A percentile compares a stretch with the other conserved stretches of the same genome.
Conservation (phyloP, 495 filamentous ascomycete species). For the Neurospora cerealis region DNA sequence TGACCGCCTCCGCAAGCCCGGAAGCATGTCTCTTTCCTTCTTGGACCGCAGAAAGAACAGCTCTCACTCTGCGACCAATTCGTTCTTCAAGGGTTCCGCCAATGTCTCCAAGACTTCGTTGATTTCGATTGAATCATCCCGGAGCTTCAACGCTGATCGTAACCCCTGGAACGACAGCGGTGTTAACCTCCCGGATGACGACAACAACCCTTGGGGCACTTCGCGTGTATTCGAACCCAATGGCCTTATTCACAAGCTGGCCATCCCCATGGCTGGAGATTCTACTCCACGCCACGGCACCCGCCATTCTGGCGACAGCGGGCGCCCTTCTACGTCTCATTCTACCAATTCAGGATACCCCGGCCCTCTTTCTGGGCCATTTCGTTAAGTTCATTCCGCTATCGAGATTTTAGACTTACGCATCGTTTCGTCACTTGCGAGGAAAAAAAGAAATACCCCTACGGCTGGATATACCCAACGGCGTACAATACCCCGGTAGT, state of each 20-base stretch:
- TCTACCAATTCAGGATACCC: constrained; percentile 88
- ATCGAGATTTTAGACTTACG: constrained; percentile 29
- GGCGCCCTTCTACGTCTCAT: constrained; percentile 87
- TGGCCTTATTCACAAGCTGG: constrained; percentile 54
- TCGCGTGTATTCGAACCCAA: constrained; percentile 48
- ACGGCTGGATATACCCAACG: constrained; percentile 49
- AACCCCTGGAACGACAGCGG: constrained; percentile 97
- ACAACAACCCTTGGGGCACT: constrained; percentile 51
- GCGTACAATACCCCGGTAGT: constrained; percentile 39
- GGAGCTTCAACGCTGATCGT: constrained; percentile 75
- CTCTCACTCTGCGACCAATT: constrained; percentile 62
- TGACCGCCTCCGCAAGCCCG: constrained; percentile 75
- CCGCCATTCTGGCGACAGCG: constrained; percentile 77
- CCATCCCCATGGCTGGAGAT: constrained; percentile 61
- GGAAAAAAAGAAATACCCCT: constrained; percentile 35
- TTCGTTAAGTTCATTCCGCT: constrained; percentile 54
- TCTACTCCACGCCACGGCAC: constrained; percentile 71
- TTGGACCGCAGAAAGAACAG: constrained; percentile 89
- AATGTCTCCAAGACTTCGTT: constrained; percentile 93
- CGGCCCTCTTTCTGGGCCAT: constrained; percentile 70
- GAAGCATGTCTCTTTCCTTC: constrained; percentile 86
- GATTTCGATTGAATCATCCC: constrained; percentile 83
- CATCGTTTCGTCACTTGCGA: constrained; percentile 18
- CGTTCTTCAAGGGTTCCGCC: constrained; percentile 86
- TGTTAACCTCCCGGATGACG: constrained; percentile 83